phyloP scores from a whole-genome alignment of 2,329 filamentous ascomycete genomes.

The Alternaria arborescens region DNA sequence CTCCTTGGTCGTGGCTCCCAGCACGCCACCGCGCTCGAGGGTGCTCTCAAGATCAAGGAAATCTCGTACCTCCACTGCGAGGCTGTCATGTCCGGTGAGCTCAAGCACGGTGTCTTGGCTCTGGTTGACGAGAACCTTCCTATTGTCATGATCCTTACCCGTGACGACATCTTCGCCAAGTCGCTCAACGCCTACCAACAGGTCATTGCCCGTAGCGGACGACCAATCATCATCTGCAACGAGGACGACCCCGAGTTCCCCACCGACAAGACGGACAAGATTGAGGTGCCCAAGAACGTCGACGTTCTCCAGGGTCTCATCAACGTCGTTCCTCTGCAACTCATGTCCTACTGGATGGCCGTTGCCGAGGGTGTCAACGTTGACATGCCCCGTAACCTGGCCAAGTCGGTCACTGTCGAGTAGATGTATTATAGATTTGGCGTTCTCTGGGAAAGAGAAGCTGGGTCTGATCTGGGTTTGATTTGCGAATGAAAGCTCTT shows the following conservation, averaged over 20 bases:
- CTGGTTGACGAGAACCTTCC: conserved; percentile 98
- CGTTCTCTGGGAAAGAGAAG: conserved; percentile 24
- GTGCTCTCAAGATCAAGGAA: conserved; percentile 98
- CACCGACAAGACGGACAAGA: conserved; percentile 88
- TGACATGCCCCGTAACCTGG: conserved; percentile 97
- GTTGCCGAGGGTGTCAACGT: conserved; percentile 96
- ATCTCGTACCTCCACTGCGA: conserved; percentile 99
- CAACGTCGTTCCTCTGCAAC: conserved; percentile 96
- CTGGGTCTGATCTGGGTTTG: conserved; percentile 37
- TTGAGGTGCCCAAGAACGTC: conserved; percentile 95
- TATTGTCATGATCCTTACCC: conserved; percentile 99
- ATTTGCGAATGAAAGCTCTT: conserved; percentile 35
- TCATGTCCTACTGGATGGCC: conserved; percentile 99
- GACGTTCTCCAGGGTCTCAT: conserved; percentile 95
- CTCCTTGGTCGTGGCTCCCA: conserved; percentile 94
- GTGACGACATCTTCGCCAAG: conserved; percentile 95
- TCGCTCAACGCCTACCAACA: conserved; percentile 99
- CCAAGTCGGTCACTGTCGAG: conserved; percentile 99
- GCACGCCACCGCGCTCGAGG: conserved; percentile 96
- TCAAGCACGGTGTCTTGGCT: conserved; percentile 98
- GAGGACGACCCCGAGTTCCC: conserved; percentile 87
- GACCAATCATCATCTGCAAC: conserved; percentile 99
- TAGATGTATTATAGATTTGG: conserved; percentile 60
- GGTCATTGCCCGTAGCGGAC: conserved; percentile 94
- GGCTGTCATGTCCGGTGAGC: conserved; percentile 99